These are phyloP conservation scores for Fraxinus excelsior DNA, from an alignment of 257 asterid genomes.

Conservation along the genomic window DNA sequence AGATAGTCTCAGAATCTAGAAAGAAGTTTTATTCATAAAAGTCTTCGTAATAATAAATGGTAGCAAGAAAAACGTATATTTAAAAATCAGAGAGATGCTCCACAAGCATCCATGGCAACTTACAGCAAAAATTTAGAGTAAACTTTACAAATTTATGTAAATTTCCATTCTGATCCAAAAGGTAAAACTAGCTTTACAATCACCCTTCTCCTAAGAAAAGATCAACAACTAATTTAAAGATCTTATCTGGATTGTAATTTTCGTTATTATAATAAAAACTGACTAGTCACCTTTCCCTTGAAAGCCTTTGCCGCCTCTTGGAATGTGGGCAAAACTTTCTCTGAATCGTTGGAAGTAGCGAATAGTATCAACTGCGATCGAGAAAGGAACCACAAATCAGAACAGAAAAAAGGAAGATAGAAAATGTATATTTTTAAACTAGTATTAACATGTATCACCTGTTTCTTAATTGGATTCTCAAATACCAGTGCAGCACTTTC, in stretches of 20 bases:
- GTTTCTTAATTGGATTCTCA: constrained; percentile 93
- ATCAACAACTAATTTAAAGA: not conserved
- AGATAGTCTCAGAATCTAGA: not conserved
- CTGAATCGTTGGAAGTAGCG: constrained; percentile 64
- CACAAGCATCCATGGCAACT: not conserved
- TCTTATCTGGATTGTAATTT: not conserved
- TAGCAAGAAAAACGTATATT: too few species aligned
- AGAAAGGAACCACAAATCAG: constrained; percentile 25
- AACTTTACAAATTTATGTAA: too few species aligned
- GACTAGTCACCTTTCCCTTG: constrained; percentile 82
- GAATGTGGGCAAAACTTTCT: constrained; percentile 59
- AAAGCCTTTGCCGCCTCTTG: constrained; percentile 82
- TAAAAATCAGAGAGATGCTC: too few species aligned
- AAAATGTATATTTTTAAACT: not conserved
- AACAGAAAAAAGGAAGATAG: not conserved
- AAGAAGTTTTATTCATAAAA: too few species aligned
- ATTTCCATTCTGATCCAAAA: not conserved
- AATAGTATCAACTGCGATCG: constrained; percentile 74
- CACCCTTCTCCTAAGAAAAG: not conserved
- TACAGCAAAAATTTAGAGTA: not conserved
- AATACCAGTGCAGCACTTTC: constrained; percentile 75
- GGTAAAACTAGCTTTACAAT: not conserved
- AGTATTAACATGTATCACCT: constrained; percentile 47
- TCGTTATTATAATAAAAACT: not conserved
- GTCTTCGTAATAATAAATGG: too few species aligned